phyloP scores from a whole-genome alignment of 1,284 basidiomycete genomes.

The Heterobasidion annosum region DNA sequence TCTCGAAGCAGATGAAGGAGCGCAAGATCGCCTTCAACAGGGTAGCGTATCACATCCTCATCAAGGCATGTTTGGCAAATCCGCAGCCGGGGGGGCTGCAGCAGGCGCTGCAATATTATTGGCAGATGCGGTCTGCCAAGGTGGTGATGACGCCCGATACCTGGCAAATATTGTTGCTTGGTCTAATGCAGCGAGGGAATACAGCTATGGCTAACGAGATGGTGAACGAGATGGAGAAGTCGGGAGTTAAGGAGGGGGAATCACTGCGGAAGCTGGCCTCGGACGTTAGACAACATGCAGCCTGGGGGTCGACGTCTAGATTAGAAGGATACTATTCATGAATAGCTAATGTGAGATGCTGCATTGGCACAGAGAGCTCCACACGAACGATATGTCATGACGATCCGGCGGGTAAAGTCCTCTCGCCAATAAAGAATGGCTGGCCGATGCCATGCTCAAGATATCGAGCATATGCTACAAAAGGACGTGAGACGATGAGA shows the following conservation, averaged over 20 bases:
- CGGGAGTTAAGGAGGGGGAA: constrained; percentile 26
- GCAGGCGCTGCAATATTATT: constrained; percentile 53
- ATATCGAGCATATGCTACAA: constrained; percentile 66
- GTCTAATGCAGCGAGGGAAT: constrained; percentile 43
- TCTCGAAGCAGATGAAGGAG: constrained; percentile 52
- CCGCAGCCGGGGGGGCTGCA: constrained; percentile 35
- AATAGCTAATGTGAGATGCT: background rate
- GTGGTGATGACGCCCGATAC: constrained; percentile 52
- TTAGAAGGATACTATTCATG: background rate
- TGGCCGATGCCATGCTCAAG: constrained; percentile 55
- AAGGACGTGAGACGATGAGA: constrained; percentile 8
- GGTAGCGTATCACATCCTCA: constrained; percentile 67
- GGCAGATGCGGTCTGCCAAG: constrained; percentile 48
- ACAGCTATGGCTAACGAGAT: constrained; percentile 53
- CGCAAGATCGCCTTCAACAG: constrained; percentile 44
- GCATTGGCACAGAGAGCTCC: background rate
- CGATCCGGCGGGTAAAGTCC: constrained; percentile 8
- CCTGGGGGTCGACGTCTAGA: constrained; percentile 13
- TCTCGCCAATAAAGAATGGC: constrained; percentile 53
- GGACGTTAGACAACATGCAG: constrained; percentile 25
- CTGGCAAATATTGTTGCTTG: constrained; percentile 66
- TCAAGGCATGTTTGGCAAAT: constrained; percentile 53
- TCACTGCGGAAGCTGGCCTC: constrained; percentile 28
- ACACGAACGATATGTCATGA: background rate
- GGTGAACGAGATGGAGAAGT: constrained; percentile 45